A percentile compares a stretch with the other conserved stretches of the same genome.
Conservation (phyloP, 192 early-diverging fungal genomes). For the Backusella tarrabulga region DNA sequence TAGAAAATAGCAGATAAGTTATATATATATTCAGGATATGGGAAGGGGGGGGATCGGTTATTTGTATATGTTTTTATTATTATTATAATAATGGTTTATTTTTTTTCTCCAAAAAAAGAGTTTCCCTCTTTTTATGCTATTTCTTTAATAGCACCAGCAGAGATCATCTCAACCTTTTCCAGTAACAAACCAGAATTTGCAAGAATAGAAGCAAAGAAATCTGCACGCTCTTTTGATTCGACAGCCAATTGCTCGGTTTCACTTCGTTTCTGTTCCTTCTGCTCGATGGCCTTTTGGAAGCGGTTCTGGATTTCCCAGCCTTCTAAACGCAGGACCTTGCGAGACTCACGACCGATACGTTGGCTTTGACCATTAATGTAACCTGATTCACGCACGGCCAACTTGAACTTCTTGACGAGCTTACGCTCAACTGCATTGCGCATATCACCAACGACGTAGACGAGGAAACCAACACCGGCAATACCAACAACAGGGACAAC, state of each 20-base stretch:
- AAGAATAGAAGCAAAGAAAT: conserved; percentile 9
- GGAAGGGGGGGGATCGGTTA: background rate
- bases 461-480: conserved; percentile 57
- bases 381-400: conserved; percentile 41
- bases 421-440: conserved; percentile 69
- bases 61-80: background rate
- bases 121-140: background rate
- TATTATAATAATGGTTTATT: background rate
- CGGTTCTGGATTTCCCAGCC: conserved; percentile 70
- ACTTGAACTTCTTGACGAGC: conserved; percentile 58
- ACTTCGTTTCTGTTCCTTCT: conserved; percentile 61
- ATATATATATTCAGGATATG: background rate
- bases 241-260: conserved; percentile 49
- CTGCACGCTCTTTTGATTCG: background rate
- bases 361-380: conserved; percentile 62
- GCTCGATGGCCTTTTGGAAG: conserved; percentile 72
- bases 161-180: conserved; percentile 12
- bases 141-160: conserved; percentile 6
- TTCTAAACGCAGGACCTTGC: conserved; percentile 64
- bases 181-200: conserved; percentile 8
- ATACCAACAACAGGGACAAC: conserved; percentile 56
- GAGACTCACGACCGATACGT: conserved; percentile 61
- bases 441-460: conserved; percentile 71
- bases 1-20: background rate
- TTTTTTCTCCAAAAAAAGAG: background rate